Evolutionary conservation across 441 rosid genomes (phyloP), one percentile per base, ranked within the genome.

Genomic region (Codiaeum variegatum): DNA sequence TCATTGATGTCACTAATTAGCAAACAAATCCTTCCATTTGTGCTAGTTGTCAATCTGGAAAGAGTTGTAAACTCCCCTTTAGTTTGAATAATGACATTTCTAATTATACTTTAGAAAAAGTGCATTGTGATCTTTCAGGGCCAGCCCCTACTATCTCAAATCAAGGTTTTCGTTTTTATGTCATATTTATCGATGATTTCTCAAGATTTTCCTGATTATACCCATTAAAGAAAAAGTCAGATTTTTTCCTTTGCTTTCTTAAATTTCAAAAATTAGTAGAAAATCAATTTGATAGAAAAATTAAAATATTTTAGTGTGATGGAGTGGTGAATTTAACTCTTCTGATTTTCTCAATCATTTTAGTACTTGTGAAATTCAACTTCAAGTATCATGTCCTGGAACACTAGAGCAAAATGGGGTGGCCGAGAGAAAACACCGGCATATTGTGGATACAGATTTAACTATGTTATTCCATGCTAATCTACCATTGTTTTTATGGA

Each of bases 1-100:
- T 42, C 68, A 64, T 64, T 64, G 52, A 64, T 40, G 32, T 64
- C 32, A 21, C 21, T 42, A 40, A 11, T 42, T 40, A 34, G 68
- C 51, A 5, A 64, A 21, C 51, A 10, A 42, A 40, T 0, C 5
- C 52, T 21, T 21, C 31, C 3, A 21, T 64, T 40, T 64, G 1
- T 42, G 34, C 4, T 64, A 64, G 68, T 42, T 64, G 32, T 6
- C 52, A 64, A 23, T 40, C 3, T n/a, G 10, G 12, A 64, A 64
- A 42, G 21, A 64, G 68, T 64, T 64, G 21, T 42, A 64, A 23
- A 23, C 5, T 3, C 23, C 67, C 18, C 6, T 36, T 62, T 10
- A 62, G 21, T 4, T 62, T 62, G 5, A 62, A 62, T n/a, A 62
- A 21, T 23, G 3, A 23, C 1, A 12, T 40, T 42, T 40, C 21